phyloP scores from a whole-genome alignment of 371 early-diverging fungal genomes.

The Zychaea mexicana region DNA sequence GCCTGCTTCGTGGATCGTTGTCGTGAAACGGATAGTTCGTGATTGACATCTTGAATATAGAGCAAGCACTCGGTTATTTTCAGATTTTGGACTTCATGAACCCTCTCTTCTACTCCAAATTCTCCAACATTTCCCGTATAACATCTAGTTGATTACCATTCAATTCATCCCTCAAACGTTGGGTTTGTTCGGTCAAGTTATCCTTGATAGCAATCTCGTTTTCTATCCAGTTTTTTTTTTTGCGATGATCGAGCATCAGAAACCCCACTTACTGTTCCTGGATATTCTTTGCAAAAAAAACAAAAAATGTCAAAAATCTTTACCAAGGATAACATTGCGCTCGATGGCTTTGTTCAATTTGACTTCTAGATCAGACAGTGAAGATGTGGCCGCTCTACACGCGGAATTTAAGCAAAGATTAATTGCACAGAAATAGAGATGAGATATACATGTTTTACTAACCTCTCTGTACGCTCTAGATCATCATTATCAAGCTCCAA shows the following conservation, averaged over 20 bases:
- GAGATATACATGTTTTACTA: too few species aligned
- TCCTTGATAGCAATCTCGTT: slow-evolving; percentile 72
- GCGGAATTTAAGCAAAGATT: not conserved
- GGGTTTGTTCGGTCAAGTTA: slow-evolving; percentile 70
- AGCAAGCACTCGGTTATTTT: not conserved
- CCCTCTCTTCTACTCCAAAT: not conserved
- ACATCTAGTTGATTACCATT: slow-evolving; percentile 40
- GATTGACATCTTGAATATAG: slow-evolving; percentile 62
- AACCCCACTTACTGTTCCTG: too few species aligned
- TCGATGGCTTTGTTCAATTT: slow-evolving; percentile 74
- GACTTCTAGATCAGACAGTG: slow-evolving; percentile 70
- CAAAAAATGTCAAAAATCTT: not conserved
- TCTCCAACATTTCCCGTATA: not conserved
- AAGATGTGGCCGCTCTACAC: slow-evolving; percentile 68
- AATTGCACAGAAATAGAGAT: too few species aligned
- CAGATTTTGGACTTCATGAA: not conserved
- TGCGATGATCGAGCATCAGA: too few species aligned
- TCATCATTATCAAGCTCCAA: slow-evolving; percentile 83
- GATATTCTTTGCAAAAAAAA: too few species aligned
- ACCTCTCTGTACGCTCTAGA: slow-evolving; percentile 69
- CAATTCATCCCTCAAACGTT: slow-evolving; percentile 80
- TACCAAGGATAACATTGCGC: slow-evolving; percentile 63
- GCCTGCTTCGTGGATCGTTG: slow-evolving; percentile 42
- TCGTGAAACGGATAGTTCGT: slow-evolving; percentile 60
- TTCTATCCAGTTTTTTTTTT: slow-evolving; percentile 25